Percentiles rank a stretch among this genome's conserved stretches.
phyloP scores from a whole-genome alignment of 306 rosid genomes.

The Fagus crenata region DNA sequence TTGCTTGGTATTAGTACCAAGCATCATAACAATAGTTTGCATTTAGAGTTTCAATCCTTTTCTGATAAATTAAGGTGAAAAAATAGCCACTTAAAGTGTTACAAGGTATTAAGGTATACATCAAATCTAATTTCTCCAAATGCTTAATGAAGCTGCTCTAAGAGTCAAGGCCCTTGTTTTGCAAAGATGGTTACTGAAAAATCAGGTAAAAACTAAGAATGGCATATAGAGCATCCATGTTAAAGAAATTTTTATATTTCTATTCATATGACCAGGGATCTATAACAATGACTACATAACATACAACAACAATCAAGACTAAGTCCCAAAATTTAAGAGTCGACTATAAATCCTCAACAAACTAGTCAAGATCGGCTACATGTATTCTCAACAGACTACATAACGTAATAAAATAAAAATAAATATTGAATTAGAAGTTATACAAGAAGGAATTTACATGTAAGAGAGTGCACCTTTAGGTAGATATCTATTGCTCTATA shows the following conservation, averaged over 20 bases:
- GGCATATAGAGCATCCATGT: not conserved
- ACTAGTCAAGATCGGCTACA: too few species aligned
- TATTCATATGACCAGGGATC: not conserved
- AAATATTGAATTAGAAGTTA: not conserved
- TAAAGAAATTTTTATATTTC: not conserved
- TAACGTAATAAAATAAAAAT: too few species aligned
- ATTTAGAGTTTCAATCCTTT: not conserved
- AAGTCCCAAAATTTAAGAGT: too few species aligned
- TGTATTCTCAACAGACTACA: too few species aligned
- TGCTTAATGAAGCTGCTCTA: not conserved
- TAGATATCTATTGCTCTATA: conserved; percentile 89
- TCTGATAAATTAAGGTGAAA: not conserved
- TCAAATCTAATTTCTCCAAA: not conserved
- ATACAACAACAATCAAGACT: not conserved
- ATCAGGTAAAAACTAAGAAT: not conserved
- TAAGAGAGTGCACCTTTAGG: conserved; percentile 61
- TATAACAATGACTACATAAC: not conserved
- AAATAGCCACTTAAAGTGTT: not conserved
- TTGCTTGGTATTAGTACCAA: not conserved
- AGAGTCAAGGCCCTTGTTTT: not conserved
- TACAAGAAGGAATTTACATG: conserved; percentile 1
- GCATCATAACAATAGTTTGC: not conserved
- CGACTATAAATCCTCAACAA: too few species aligned
- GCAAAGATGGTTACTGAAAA: not conserved
- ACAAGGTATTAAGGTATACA: not conserved